Evolutionary conservation across 1,139 yeast species (phyloP).

Genomic region (Candida dubliniensis): DNA sequence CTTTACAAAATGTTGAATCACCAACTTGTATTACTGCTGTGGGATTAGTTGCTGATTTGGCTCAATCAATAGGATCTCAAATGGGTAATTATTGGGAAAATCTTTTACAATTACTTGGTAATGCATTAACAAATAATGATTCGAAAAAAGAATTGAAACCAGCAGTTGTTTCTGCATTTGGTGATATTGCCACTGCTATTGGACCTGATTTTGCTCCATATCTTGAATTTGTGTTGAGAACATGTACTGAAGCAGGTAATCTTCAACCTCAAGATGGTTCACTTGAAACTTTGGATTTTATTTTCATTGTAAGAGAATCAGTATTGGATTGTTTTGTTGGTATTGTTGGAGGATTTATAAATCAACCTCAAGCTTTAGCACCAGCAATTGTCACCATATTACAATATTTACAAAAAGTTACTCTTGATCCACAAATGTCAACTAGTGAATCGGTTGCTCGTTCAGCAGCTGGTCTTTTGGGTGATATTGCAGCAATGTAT

Average conservation of each 20-base stretch:
- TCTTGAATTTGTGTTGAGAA: conserved; percentile 73
- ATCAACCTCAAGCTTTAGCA: conserved; percentile 61
- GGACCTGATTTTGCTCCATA: conserved; percentile 76
- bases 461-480: conserved; percentile 83
- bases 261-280: conserved; percentile 59
- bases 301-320: conserved; percentile 72
- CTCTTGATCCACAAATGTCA: conserved; percentile 58
- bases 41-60: conserved; percentile 93
- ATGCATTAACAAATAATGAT: conserved; percentile 61
- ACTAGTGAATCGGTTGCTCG: conserved; percentile 68
- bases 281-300: conserved; percentile 76
- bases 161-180: conserved; percentile 88
- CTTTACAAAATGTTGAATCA: conserved; percentile 78
- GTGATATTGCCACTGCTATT: conserved; percentile 90
- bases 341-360: conserved; percentile 81
- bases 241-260: conserved; percentile 57
- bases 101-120: conserved; percentile 80
- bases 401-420: conserved; percentile 61
- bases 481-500: conserved; percentile 88
- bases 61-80: conserved; percentile 81
- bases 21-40: conserved; percentile 86
- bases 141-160: conserved; percentile 84
- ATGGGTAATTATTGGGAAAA: conserved; percentile 75
- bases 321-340: conserved; percentile 95
- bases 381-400: conserved; percentile 72